Evolutionary conservation across 768 basidiomycete genomes (phyloP).

Genomic region (Amanita rubescens): DNA sequence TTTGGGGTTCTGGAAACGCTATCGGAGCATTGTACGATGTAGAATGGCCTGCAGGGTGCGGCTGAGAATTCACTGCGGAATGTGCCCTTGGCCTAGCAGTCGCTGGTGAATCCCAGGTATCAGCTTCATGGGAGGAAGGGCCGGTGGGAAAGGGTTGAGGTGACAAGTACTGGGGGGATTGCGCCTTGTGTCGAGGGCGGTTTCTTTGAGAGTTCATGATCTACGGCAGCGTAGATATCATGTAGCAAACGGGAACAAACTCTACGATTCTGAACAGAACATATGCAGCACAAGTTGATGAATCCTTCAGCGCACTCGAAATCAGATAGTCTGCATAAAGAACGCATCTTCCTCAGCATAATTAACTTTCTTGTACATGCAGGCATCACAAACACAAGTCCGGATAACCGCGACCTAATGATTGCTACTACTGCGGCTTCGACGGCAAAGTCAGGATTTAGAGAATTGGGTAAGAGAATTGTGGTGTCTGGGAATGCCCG

Average conservation of each 20-base stretch:
- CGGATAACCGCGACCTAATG: too few relatives aligned
- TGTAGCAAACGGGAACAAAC: not conserved
- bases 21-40: slow-evolving; percentile 13
- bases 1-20: slow-evolving; percentile 46
- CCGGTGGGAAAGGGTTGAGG: not conserved
- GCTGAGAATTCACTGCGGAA: not conserved
- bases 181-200: not conserved
- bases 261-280: too few relatives aligned
- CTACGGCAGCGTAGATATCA: not conserved
- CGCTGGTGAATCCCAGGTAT: not conserved
- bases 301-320: too few relatives aligned
- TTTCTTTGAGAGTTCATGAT: not conserved
- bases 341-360: too few relatives aligned
- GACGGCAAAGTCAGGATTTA: too few relatives aligned
- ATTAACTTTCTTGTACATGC: too few relatives aligned
- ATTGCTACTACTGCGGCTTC: too few relatives aligned
- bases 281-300: too few relatives aligned
- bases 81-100: not conserved
- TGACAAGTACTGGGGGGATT: not conserved
- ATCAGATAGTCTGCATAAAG: too few relatives aligned
- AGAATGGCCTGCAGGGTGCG: not conserved
- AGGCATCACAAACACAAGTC: too few relatives aligned
- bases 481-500: too few relatives aligned
- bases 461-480: too few relatives aligned
- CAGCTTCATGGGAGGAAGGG: not conserved